phyloP scores from a whole-genome alignment of 148 eudicot genomes.

The Silene uniflora region DNA sequence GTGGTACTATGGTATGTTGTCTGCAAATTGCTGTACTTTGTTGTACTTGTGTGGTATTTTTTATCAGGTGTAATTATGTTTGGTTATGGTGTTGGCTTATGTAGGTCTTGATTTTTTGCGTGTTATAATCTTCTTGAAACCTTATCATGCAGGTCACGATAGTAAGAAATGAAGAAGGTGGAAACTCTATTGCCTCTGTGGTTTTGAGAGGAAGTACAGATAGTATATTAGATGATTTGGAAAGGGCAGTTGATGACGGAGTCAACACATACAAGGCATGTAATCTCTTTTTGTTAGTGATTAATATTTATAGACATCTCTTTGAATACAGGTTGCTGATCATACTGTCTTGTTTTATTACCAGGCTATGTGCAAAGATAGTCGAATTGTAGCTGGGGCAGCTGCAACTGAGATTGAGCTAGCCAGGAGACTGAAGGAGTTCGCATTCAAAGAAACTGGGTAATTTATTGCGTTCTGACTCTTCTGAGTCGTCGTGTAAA shows the following conservation, averaged over 20 bases:
- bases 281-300: not conserved
- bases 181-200: slow-evolving; percentile 83
- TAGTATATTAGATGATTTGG: slow-evolving; percentile 97
- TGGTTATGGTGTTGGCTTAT: not conserved
- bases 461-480: slow-evolving; percentile 13
- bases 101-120: not conserved
- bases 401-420: slow-evolving; percentile 95
- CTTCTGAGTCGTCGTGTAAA: not conserved
- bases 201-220: slow-evolving; percentile 91
- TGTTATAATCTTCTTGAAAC: not conserved
- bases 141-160: slow-evolving; percentile 40
- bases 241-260: slow-evolving; percentile 97
- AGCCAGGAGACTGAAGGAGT: slow-evolving; percentile 79
- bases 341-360: not conserved
- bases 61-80: not conserved
- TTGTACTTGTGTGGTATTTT: not conserved
- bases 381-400: slow-evolving; percentile 90
- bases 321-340: slow-evolving; percentile 14
- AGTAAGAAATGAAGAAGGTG: slow-evolving; percentile 93
- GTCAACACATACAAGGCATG: slow-evolving; percentile 84
- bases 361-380: slow-evolving; percentile 96
- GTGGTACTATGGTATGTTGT: slow-evolving; percentile 67
- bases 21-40: not conserved
- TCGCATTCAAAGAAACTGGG: slow-evolving; percentile 92
- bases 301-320: not conserved